Conservation (phyloP, 768 basidiomycete genomes). For the Phlegmacium glaucopus region DNA sequence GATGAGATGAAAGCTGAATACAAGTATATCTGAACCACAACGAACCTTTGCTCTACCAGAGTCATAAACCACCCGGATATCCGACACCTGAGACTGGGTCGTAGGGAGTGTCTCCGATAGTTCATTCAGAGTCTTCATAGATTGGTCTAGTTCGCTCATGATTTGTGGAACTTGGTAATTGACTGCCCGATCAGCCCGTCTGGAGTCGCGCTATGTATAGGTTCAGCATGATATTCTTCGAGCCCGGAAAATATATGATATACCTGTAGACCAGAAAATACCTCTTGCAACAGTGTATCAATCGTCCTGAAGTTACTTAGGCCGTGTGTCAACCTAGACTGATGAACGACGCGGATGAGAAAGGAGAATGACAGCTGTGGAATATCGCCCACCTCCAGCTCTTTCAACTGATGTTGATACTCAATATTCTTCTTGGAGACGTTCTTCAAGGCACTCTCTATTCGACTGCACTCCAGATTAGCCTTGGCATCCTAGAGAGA, state of each 20-base stretch:
- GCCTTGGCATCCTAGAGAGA: neutral
- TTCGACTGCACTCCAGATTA: conserved; percentile 27
- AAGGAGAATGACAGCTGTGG: neutral
- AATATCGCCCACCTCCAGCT: conserved; percentile 45
- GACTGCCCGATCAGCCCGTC: conserved; percentile 57
- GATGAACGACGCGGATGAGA: conserved; percentile 21
- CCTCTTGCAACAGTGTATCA: conserved; percentile 65
- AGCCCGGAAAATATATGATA: conserved; percentile 10
- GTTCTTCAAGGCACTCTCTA: conserved; percentile 45
- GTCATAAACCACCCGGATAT: conserved; percentile 66
- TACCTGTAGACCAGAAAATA: conserved; percentile 59
- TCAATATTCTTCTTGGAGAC: conserved; percentile 44
- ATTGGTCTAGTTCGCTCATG: conserved; percentile 55
- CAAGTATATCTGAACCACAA: conserved; percentile 3
- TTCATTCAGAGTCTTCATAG: conserved; percentile 52
- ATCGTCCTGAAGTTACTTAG: conserved; percentile 74
- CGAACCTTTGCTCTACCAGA: conserved; percentile 65
- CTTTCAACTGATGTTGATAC: conserved; percentile 58
- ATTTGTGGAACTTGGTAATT: conserved; percentile 61
- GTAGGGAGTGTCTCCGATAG: conserved; percentile 59
- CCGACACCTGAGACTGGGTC: conserved; percentile 56
- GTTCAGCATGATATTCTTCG: neutral
- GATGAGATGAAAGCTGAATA: neutral
- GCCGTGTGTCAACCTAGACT: conserved; percentile 67
- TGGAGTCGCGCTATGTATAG: conserved; percentile 46